These are phyloP conservation scores for Alternaria brassicae DNA, from an alignment of 2,329 filamentous ascomycete genomes.

Conservation along the genomic window DNA sequence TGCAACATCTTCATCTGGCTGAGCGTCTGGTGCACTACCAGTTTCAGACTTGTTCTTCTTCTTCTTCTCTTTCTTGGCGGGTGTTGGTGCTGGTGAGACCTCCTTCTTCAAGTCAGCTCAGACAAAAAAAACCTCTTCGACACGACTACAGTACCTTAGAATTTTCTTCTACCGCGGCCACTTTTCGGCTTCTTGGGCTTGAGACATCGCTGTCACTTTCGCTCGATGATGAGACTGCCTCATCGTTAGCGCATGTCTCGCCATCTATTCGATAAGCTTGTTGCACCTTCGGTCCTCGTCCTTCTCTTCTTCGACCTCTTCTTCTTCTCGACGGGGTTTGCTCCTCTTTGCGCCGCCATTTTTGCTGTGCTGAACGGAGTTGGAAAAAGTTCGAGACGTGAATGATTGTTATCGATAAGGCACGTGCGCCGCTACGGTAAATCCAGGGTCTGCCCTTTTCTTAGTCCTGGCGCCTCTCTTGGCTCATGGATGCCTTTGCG, in stretches of 20 bases:
- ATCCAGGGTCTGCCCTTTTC: constrained; percentile 6
- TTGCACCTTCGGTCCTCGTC: constrained; percentile 38
- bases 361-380: constrained; percentile 4
- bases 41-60: constrained; percentile 12
- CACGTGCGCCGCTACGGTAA: constrained; percentile 19
- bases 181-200: constrained; percentile 20
- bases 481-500: neutral
- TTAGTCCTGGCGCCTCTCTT: neutral
- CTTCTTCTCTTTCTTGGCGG: constrained; percentile 25
- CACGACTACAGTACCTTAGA: neutral
- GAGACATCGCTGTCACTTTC: constrained; percentile 42
- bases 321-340: constrained; percentile 30
- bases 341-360: constrained; percentile 34
- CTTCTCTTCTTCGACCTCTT: constrained; percentile 41
- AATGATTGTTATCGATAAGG: constrained; percentile 32
- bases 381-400: constrained; percentile 31
- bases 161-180: constrained; percentile 2
- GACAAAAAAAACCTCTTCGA: neutral
- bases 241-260: constrained; percentile 14
- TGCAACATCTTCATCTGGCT: constrained; percentile 19
- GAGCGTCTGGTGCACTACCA: constrained; percentile 5
- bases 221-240: constrained; percentile 39
- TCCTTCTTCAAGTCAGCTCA: constrained; percentile 3
- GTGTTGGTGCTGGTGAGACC: constrained; percentile 7
- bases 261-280: too few species aligned